Evolutionary conservation across 2,329 filamentous ascomycete genomes (phyloP).

Genomic region (Didymella segeticola): DNA sequence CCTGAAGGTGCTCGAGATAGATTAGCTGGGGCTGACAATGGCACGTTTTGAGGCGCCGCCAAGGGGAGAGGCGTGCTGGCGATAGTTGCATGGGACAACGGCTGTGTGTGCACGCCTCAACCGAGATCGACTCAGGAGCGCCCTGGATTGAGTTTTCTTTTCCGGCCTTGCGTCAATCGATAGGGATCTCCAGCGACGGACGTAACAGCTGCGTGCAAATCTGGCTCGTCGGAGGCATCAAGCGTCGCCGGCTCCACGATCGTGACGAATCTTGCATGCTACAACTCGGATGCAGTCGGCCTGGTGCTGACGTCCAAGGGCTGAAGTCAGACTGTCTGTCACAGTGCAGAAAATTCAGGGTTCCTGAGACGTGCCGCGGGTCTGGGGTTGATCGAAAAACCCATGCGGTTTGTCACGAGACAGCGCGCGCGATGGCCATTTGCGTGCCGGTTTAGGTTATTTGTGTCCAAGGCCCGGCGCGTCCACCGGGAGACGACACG

Average conservation of each 20-base stretch:
- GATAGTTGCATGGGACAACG: slow-evolving; percentile 21
- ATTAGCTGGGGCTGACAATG: slow-evolving; percentile 17
- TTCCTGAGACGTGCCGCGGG: slow-evolving; percentile 40
- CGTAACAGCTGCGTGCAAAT: slow-evolving; percentile 15
- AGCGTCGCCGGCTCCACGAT: slow-evolving; percentile 15
- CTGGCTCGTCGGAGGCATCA: slow-evolving; percentile 3
- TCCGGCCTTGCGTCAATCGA: slow-evolving; percentile 13
- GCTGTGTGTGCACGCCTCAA: slow-evolving; percentile 11
- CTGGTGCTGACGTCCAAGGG: slow-evolving; percentile 21
- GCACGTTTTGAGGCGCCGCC: slow-evolving; percentile 17
- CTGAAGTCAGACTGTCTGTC: slow-evolving; percentile 25
- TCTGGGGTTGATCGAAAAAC: slow-evolving; percentile 33
- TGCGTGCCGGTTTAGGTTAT: slow-evolving; percentile 27
- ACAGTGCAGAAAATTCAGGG: slow-evolving; percentile 36
- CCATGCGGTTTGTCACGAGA: slow-evolving; percentile 42
- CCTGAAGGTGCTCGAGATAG: slow-evolving; percentile 21
- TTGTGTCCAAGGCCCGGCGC: slow-evolving; percentile 43
- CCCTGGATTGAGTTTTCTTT: slow-evolving; percentile 17
- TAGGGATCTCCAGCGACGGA: slow-evolving; percentile 16
- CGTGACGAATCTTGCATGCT: slow-evolving; percentile 16
- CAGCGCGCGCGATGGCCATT: slow-evolving; percentile 31
- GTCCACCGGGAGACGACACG: slow-evolving; percentile 43
- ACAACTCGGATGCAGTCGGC: slow-evolving; percentile 24
- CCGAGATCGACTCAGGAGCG: slow-evolving; percentile 14
- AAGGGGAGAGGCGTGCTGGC: slow-evolving; percentile 10